A percentile compares a stretch with the other conserved stretches of the same genome.
Evolutionary conservation across 176 grass and related monocot species (phyloP).

Genomic region (Oryza rufipogon): DNA sequence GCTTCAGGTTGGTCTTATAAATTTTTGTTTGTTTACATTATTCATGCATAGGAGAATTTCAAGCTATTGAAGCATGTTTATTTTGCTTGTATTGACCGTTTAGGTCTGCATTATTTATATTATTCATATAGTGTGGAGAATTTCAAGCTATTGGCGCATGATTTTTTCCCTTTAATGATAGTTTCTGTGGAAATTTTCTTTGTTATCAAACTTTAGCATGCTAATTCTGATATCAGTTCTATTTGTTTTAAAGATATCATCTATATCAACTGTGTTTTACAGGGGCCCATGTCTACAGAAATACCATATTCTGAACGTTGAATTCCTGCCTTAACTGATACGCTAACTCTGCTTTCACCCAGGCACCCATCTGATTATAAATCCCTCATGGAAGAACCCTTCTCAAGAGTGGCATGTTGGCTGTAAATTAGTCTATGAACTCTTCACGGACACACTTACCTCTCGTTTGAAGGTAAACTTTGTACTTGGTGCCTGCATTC

Average conservation of each 20-base stretch:
- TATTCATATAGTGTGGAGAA: conserved; percentile 2
- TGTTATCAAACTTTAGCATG: conserved; percentile 28
- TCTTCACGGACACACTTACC: conserved; percentile 83
- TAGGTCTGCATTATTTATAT: conserved; percentile 19
- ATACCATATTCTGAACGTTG: conserved; percentile 5
- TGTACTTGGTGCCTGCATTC: conserved; percentile 26
- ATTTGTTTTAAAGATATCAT: background rate
- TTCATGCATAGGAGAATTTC: conserved; percentile 20
- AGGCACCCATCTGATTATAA: conserved; percentile 67
- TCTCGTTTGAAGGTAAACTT: conserved; percentile 81
- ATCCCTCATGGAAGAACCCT: conserved; percentile 94
- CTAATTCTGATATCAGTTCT: background rate
- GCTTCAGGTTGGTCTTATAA: conserved; percentile 70
- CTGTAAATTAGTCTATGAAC: conserved; percentile 92
- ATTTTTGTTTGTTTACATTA: conserved; percentile 25
- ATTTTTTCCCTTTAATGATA: background rate
- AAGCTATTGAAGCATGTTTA: background rate
- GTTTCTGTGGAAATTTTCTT: background rate
- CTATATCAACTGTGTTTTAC: background rate
- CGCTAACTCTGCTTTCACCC: conserved; percentile 42
- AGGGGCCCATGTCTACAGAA: conserved; percentile 13
- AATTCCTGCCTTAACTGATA: conserved; percentile 28
- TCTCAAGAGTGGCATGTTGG: conserved; percentile 98
- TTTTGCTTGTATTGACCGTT: conserved; percentile 14
- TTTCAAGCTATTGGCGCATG: background rate